Conservation (phyloP, 441 rosid species). For the Aleurites moluccanus region DNA sequence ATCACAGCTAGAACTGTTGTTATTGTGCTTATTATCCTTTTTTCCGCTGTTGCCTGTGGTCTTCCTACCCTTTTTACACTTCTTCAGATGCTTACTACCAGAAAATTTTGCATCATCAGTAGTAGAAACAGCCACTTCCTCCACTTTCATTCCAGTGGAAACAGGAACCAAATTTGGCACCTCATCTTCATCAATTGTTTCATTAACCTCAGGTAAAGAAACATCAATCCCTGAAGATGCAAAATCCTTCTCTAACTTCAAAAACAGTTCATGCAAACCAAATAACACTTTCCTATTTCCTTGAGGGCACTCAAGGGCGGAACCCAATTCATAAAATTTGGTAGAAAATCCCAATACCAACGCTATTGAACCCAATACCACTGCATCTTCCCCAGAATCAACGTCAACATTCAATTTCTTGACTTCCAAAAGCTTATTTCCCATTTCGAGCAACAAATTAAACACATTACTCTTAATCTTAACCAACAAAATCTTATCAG, state of each 20-base stretch:
- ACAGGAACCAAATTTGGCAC: constrained; percentile 55
- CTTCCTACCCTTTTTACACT: constrained; percentile 44
- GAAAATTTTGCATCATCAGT: constrained; percentile 31
- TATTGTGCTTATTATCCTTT: constrained; percentile 40
- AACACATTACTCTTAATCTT: constrained; percentile 78
- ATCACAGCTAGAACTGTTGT: constrained; percentile 20
- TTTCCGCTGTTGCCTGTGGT: constrained; percentile 27
- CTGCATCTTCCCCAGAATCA: constrained; percentile 45
- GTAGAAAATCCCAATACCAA: constrained; percentile 53
- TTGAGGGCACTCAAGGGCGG: constrained; percentile 65
- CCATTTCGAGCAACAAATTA: constrained; percentile 53
- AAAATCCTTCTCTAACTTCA: constrained; percentile 71
- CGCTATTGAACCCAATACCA: constrained; percentile 58
- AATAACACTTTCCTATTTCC: constrained; percentile 82
- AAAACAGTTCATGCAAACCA: constrained; percentile 60
- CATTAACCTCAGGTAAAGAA: constrained; percentile 37
- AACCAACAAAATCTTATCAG: constrained; percentile 63
- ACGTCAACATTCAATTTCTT: constrained; percentile 44
- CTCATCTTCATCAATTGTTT: constrained; percentile 30
- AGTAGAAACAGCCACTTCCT: constrained; percentile 12
- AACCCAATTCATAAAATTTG: constrained; percentile 73
- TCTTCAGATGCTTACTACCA: constrained; percentile 38
- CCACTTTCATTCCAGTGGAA: constrained; percentile 26
- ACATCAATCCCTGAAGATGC: constrained; percentile 43
- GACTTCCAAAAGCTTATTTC: constrained; percentile 50